Conservation (phyloP, 108 stramenopile genomes). For the Nitzschia sp. region DNA sequence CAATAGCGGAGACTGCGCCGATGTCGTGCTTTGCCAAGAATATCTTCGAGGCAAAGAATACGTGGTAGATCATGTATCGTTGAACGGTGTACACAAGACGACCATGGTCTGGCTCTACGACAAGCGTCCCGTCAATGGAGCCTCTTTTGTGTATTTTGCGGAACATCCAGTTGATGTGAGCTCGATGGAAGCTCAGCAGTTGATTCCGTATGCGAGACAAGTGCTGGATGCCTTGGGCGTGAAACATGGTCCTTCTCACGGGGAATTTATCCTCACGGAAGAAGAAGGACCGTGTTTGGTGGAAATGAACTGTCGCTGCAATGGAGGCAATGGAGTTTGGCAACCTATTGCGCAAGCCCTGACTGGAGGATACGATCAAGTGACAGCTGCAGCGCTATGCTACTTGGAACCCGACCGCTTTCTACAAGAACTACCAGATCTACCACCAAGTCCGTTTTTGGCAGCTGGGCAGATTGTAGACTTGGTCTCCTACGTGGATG, state of each 20-base stretch:
- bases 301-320: constrained; percentile 76
- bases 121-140: constrained; percentile 80
- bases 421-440: constrained; percentile 36
- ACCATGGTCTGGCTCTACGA: constrained; percentile 91
- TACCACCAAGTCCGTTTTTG: constrained; percentile 39
- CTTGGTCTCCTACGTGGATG: constrained; percentile 50
- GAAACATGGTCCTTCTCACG: constrained; percentile 60
- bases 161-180: constrained; percentile 47
- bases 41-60: constrained; percentile 57
- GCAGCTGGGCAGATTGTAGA: constrained; percentile 36
- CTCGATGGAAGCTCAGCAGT: constrained; percentile 34
- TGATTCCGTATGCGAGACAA: constrained; percentile 53
- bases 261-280: constrained; percentile 75
- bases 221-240: constrained; percentile 45
- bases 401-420: constrained; percentile 69
- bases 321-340: constrained; percentile 92
- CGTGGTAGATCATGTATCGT: constrained; percentile 77
- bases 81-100: constrained; percentile 78
- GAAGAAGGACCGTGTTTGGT: constrained; percentile 85
- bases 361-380: constrained; percentile 66
- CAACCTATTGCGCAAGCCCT: constrained; percentile 53
- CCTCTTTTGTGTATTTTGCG: constrained; percentile 71
- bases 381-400: constrained; percentile 62
- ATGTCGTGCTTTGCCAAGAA: constrained; percentile 52
- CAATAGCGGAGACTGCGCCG: constrained; percentile 41